These are phyloP conservation scores for Santalum album DNA, from an alignment of 164 flowering plant species.

Conservation along the genomic window DNA sequence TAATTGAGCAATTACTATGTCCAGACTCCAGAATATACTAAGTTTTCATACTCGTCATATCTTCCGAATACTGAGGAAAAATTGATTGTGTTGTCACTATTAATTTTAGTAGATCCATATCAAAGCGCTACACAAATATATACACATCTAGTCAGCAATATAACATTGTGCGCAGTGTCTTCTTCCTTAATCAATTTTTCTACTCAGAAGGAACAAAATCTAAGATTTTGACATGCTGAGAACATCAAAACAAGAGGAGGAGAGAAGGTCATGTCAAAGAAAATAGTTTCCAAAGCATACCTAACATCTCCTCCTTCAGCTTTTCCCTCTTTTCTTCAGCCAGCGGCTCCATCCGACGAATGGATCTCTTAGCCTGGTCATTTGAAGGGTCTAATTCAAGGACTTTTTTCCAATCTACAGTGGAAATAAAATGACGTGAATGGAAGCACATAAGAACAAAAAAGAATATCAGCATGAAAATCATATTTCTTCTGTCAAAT, in stretches of 20 bases:
- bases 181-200: too few species aligned
- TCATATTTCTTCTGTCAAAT: too few species aligned
- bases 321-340: conserved; percentile 88
- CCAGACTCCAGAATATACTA: too few species aligned
- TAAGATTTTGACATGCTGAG: background rate
- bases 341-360: conserved; percentile 60
- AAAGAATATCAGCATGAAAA: background rate
- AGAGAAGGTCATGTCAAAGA: background rate
- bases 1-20: too few species aligned
- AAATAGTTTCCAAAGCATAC: conserved; percentile 27
- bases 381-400: conserved; percentile 77
- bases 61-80: too few species aligned
- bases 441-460: background rate
- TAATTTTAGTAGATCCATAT: too few species aligned
- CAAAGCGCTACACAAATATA: too few species aligned
- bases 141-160: too few species aligned
- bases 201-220: background rate
- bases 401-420: conserved; percentile 65
- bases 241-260: background rate
- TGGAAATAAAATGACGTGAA: background rate
- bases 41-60: too few species aligned
- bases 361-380: conserved; percentile 57
- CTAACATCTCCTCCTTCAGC: conserved; percentile 97
- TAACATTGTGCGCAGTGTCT: too few species aligned
- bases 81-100: too few species aligned